Percentiles rank a stretch among this genome's conserved stretches.
Evolutionary conservation across 148 eudicot species (phyloP).

Genomic region (Diospyros lotus): DNA sequence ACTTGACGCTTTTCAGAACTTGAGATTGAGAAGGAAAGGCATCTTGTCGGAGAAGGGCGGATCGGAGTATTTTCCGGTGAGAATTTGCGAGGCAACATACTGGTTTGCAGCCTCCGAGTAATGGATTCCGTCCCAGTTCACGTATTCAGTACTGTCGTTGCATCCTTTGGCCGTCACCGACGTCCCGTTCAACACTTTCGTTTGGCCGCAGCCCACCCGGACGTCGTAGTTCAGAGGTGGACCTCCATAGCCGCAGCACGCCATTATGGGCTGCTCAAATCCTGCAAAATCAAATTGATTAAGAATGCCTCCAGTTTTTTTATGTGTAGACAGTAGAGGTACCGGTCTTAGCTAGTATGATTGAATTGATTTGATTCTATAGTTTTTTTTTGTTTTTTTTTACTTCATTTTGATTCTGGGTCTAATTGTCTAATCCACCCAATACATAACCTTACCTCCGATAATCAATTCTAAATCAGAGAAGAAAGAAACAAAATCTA

Average conservation of each 20-base stretch:
- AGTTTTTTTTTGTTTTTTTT: not conserved
- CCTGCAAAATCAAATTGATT: constrained; percentile 35
- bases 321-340: not conserved
- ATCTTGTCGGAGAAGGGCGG: constrained; percentile 52
- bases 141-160: constrained; percentile 41
- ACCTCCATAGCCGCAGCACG: constrained; percentile 85
- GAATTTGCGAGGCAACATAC: constrained; percentile 50
- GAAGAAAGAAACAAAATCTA: not conserved
- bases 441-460: no score
- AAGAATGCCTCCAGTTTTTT: not conserved
- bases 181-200: constrained; percentile 56
- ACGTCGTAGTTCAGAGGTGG: constrained; percentile 66
- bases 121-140: constrained; percentile 62
- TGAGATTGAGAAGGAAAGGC: constrained; percentile 54
- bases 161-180: constrained; percentile 55
- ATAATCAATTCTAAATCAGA: no score
- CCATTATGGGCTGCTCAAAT: constrained; percentile 67
- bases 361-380: not conserved
- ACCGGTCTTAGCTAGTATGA: not conserved
- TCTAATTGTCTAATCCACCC: no score
- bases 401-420: no score
- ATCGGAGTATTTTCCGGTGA: constrained; percentile 62
- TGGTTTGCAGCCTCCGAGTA: constrained; percentile 68
- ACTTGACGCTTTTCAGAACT: constrained; percentile 16
- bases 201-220: constrained; percentile 54